phyloP scores from a whole-genome alignment of 164 flowering plant species.

The Magnolia officinalis region DNA sequence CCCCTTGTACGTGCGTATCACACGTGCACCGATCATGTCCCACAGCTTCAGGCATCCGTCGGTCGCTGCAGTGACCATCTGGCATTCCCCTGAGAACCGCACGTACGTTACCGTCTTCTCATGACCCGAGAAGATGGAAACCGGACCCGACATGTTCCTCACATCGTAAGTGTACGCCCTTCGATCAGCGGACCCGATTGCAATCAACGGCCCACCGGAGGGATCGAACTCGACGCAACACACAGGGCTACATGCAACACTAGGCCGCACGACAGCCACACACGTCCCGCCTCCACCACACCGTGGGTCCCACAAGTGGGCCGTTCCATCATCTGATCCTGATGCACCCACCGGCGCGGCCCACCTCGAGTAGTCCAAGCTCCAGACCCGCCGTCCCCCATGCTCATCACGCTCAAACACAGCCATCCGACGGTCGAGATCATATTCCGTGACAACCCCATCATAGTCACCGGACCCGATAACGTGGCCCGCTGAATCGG shows the following conservation, averaged over 20 bases:
- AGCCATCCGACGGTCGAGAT: constrained; percentile 46
- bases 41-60: constrained; percentile 67
- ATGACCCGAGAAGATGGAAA: constrained; percentile 43
- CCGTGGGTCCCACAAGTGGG: constrained; percentile 72
- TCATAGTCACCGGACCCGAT: constrained; percentile 71
- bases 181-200: constrained; percentile 59
- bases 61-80: constrained; percentile 40
- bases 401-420: constrained; percentile 77
- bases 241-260: constrained; percentile 36
- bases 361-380: constrained; percentile 53
- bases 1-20: constrained; percentile 49
- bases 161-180: constrained; percentile 50
- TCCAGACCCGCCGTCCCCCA: constrained; percentile 71
- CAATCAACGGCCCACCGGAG: constrained; percentile 32
- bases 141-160: constrained; percentile 40
- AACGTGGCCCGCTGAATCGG: constrained; percentile 38
- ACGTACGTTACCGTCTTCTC: constrained; percentile 54
- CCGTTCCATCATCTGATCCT: constrained; percentile 70
- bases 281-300: constrained; percentile 22
- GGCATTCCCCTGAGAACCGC: constrained; percentile 27
- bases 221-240: constrained; percentile 71
- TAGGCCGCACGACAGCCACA: constrained; percentile 40
- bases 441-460: constrained; percentile 69
- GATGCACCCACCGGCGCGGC: constrained; percentile 53
- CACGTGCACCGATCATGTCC: constrained; percentile 20